Percentiles rank a stretch among this genome's conserved stretches.
Conservation (phyloP, 1,139 yeast species). For the Pichia terricola region DNA sequence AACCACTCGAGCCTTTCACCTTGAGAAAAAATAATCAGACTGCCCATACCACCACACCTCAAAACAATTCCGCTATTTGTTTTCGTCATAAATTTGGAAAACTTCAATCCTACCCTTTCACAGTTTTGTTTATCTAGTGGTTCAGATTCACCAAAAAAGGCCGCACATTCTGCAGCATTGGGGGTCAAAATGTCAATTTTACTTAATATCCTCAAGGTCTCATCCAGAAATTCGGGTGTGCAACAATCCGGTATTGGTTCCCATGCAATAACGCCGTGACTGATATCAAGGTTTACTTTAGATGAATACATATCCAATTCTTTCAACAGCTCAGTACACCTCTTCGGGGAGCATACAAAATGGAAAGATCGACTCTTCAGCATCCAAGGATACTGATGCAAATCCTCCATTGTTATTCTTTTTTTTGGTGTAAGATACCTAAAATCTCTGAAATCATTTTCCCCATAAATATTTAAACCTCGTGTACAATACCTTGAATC, state of each 20-base stretch:
- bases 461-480: constrained; percentile 70
- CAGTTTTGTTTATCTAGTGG: constrained; percentile 32
- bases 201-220: constrained; percentile 35
- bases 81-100: constrained; percentile 31
- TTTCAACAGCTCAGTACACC: constrained; percentile 30
- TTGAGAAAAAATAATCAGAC: constrained; percentile 28
- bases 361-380: constrained; percentile 47
- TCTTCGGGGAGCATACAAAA: constrained; percentile 60
- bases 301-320: constrained; percentile 1
- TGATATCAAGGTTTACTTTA: background rate
- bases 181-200: constrained; percentile 64
- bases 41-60: constrained; percentile 66
- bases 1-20: constrained; percentile 28
- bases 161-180: constrained; percentile 73
- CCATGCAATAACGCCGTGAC: constrained; percentile 48
- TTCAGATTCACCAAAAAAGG: constrained; percentile 38
- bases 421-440: constrained; percentile 52
- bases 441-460: constrained; percentile 49
- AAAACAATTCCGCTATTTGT: constrained; percentile 39
- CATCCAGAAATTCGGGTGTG: constrained; percentile 35
- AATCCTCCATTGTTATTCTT: constrained; percentile 54
- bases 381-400: constrained; percentile 31
- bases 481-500: constrained; percentile 55
- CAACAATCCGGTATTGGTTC: constrained; percentile 86
- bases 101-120: constrained; percentile 34